Base-by-base conservation (phyloP, 495 filamentous ascomycete species). In the Hypoxylon intermedium region DNA sequence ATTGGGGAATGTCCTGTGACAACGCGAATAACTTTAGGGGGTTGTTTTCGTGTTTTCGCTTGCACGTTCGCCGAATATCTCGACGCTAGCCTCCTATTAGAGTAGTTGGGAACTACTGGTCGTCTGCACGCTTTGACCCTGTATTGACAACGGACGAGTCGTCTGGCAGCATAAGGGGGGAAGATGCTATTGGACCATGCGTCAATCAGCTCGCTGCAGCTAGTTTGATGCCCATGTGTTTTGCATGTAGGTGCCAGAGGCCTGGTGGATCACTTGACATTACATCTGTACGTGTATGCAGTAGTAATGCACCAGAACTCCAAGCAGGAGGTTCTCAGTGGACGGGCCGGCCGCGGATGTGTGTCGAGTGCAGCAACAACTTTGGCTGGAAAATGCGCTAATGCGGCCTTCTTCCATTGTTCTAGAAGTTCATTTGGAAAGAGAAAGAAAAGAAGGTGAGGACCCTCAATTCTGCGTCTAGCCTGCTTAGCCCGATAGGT, bases 151-250 rank as follows among this genome's bases (percentile, higher is more conserved):
- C 31, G 12, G 52, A 36, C 34, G 19, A 48, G 57, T 53, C 54
- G 57, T 53, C 54, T 53, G 63, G 53, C 53, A 53, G 44, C 38
- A 18, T 43, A 67, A 48, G 59, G 63, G 58, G 0, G 21, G 37
- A 20, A 9, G 15, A 36, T 52, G 37, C 58, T 53, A 62, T 61
- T 61, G 63, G 59, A 19, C 47, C 13, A 26, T 56, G 53, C 45
- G 37, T 55, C 63, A 38, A 46, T 67, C 53, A 63, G 58, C 63
- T 58, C 58, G 47, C 58, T 59, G 63, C 62, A 65, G 30, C 62
- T 57, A 65, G 62, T 53, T 31, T 33, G 50, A 67, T 63, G 63
- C 58, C 63, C 63, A 67, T 67, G 63, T 67, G 63, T 63, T 63
- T 56, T 63, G 63, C 53, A 61, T 63, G 53, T 62, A 67, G 33